Percentiles rank a stretch among this genome's conserved stretches.
These are phyloP conservation scores for Vararia minispora DNA, from an alignment of 768 basidiomycete species.

Conservation along the genomic window DNA sequence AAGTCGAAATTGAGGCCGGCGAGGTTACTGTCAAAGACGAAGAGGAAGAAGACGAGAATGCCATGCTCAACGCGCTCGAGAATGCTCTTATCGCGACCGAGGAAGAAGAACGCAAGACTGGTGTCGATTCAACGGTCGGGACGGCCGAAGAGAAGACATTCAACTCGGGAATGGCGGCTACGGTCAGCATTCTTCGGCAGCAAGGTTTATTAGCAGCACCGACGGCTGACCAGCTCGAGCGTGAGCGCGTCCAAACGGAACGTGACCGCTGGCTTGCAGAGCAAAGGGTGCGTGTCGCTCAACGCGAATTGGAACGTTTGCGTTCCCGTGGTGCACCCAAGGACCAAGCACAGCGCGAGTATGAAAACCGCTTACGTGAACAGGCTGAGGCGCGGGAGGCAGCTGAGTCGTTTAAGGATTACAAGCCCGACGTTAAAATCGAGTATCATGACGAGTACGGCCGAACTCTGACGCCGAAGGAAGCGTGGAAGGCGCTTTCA, in stretches of 20 bases:
- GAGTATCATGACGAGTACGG: slow-evolving; percentile 97
- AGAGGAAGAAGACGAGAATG: slow-evolving; percentile 65
- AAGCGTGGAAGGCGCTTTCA: slow-evolving; percentile 96
- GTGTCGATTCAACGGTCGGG: slow-evolving; percentile 34
- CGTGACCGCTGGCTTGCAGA: slow-evolving; percentile 87
- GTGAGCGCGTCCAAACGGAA: slow-evolving; percentile 75
- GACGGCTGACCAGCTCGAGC: slow-evolving; percentile 51
- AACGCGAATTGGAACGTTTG: slow-evolving; percentile 71
- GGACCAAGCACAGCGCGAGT: slow-evolving; percentile 90
- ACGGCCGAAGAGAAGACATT: slow-evolving; percentile 74
- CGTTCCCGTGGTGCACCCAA: slow-evolving; percentile 71
- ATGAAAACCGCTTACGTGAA: slow-evolving; percentile 86
- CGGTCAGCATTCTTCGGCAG: slow-evolving; percentile 78
- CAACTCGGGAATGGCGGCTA: slow-evolving; percentile 77
- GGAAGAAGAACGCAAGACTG: slow-evolving; percentile 33
- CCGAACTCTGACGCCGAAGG: slow-evolving; percentile 77
- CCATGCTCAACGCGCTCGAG: slow-evolving; percentile 72
- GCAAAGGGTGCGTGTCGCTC: slow-evolving; percentile 60
- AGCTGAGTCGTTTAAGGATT: slow-evolving; percentile 78
- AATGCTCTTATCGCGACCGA: slow-evolving; percentile 52
- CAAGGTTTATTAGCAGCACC: slow-evolving; percentile 78
- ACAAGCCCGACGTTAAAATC: slow-evolving; percentile 95
- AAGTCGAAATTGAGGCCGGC: slow-evolving; percentile 52
- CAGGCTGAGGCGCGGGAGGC: slow-evolving; percentile 80
- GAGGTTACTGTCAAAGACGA: slow-evolving; percentile 73